These are phyloP conservation scores for Serendipita sp. DNA, from an alignment of 768 basidiomycete genomes.

Conservation along the genomic window DNA sequence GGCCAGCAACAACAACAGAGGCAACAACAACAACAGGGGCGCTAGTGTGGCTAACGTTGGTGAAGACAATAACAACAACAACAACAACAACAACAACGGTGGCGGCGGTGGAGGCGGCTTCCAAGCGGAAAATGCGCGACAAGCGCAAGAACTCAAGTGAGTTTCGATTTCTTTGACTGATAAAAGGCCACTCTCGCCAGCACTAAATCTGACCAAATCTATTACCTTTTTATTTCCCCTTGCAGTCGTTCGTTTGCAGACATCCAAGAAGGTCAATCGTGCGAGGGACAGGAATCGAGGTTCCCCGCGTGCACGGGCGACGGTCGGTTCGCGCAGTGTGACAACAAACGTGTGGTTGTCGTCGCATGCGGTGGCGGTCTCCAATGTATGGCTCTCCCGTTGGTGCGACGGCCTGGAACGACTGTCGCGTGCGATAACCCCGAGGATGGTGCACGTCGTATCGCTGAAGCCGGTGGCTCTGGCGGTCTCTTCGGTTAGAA, in stretches of 20 bases:
- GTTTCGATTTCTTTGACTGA: background rate
- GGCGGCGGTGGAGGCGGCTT: background rate
- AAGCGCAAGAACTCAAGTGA: background rate
- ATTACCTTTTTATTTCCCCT: background rate
- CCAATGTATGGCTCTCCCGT: conserved; percentile 36
- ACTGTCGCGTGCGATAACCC: conserved; percentile 36
- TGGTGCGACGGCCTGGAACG: conserved; percentile 35
- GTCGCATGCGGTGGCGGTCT: conserved; percentile 20
- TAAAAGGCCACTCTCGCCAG: background rate
- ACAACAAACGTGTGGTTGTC: conserved; percentile 30
- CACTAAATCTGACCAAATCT: background rate
- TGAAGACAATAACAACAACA: background rate
- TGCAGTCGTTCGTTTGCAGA: background rate
- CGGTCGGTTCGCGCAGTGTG: conserved; percentile 36
- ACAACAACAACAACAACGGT: background rate
- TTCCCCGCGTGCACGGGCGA: background rate
- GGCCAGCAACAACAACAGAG: background rate
- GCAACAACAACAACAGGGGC: background rate
- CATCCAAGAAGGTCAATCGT: background rate
- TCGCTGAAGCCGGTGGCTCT: conserved; percentile 29
- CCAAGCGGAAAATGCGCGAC: background rate
- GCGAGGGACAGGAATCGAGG: background rate
- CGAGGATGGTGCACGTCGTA: conserved; percentile 31
- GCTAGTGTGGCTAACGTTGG: background rate
- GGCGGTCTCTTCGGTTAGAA: conserved; percentile 23